Evolutionary conservation across 768 basidiomycete genomes (phyloP).

Genomic region (Epithele typhae): DNA sequence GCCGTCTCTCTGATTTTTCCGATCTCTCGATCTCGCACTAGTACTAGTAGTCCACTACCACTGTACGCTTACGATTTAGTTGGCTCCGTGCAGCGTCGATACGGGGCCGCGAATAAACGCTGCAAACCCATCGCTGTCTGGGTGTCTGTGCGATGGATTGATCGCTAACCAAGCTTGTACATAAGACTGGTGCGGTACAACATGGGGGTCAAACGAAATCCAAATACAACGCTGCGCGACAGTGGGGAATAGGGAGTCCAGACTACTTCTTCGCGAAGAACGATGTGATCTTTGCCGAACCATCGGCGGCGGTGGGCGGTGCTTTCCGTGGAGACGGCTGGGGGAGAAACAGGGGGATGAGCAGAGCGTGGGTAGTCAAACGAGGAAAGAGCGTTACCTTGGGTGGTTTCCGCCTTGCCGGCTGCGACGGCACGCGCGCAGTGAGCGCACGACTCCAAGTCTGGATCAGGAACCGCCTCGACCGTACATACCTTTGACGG

Average conservation of each 20-base stretch:
- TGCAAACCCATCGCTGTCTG: slow-evolving; percentile 3
- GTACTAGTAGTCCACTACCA: slow-evolving; percentile 18
- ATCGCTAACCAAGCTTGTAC: too few species aligned
- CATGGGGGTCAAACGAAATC: not conserved
- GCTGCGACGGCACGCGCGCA: too few species aligned
- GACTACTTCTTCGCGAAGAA: slow-evolving; percentile 16
- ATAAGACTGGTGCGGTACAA: not conserved
- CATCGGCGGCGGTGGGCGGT: not conserved
- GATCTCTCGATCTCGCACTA: not conserved
- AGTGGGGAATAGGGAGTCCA: not conserved
- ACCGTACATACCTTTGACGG: too few species aligned
- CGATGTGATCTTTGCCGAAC: slow-evolving; percentile 18
- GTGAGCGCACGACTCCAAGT: too few species aligned
- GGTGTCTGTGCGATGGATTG: too few species aligned
- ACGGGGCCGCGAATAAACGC: slow-evolving; percentile 9
- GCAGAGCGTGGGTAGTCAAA: too few species aligned
- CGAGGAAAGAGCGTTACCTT: too few species aligned
- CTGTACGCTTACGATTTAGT: slow-evolving; percentile 18
- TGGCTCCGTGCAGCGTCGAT: slow-evolving; percentile 3
- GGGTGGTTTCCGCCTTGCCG: too few species aligned
- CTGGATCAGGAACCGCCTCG: too few species aligned
- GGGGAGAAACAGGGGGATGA: too few species aligned
- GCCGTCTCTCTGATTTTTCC: slow-evolving; percentile 17
- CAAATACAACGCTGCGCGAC: too few species aligned
- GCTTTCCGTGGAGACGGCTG: not conserved